These are phyloP conservation scores for Elaeis guineensis DNA, from an alignment of 176 grass and related monocot species.

Conservation along the genomic window DNA sequence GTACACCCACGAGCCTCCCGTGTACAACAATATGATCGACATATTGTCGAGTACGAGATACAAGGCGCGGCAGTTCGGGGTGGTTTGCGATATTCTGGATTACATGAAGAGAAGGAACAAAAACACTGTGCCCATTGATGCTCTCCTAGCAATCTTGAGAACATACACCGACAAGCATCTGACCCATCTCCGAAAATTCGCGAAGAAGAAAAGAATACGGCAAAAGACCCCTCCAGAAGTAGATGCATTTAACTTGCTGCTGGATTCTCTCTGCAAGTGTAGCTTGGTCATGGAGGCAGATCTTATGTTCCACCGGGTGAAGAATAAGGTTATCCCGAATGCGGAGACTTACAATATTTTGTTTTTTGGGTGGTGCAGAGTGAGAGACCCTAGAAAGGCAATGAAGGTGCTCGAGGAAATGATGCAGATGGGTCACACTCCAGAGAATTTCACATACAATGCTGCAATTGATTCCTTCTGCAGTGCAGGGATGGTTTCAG, in stretches of 20 bases:
- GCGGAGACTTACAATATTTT: slow-evolving; percentile 57
- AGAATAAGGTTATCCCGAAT: slow-evolving; percentile 51
- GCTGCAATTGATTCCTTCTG: slow-evolving; percentile 83
- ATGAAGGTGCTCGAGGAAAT: slow-evolving; percentile 96
- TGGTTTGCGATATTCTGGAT: slow-evolving; percentile 80
- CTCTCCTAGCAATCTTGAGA: slow-evolving; percentile 43
- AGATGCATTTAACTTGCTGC: slow-evolving; percentile 68
- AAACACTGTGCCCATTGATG: slow-evolving; percentile 44
- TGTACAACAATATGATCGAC: slow-evolving; percentile 77
- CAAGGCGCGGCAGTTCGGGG: slow-evolving; percentile 63
- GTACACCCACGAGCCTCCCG: slow-evolving; percentile 51
- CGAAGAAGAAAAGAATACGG: slow-evolving; percentile 58
- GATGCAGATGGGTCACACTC: slow-evolving; percentile 49
- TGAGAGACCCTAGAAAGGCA: slow-evolving; percentile 57
- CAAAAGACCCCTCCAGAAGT: slow-evolving; percentile 57
- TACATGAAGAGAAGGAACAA: slow-evolving; percentile 64
- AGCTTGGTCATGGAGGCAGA: slow-evolving; percentile 69
- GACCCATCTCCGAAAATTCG: slow-evolving; percentile 57
- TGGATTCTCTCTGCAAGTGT: slow-evolving; percentile 83
- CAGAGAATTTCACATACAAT: slow-evolving; percentile 85
- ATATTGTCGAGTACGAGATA: slow-evolving; percentile 86
- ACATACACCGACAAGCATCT: slow-evolving; percentile 69
- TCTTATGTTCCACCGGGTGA: slow-evolving; percentile 51
- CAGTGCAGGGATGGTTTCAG: slow-evolving; percentile 54
- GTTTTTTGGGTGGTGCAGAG: slow-evolving; percentile 82